phyloP scores from a whole-genome alignment of 768 basidiomycete species.

The Amanita phalloides region DNA sequence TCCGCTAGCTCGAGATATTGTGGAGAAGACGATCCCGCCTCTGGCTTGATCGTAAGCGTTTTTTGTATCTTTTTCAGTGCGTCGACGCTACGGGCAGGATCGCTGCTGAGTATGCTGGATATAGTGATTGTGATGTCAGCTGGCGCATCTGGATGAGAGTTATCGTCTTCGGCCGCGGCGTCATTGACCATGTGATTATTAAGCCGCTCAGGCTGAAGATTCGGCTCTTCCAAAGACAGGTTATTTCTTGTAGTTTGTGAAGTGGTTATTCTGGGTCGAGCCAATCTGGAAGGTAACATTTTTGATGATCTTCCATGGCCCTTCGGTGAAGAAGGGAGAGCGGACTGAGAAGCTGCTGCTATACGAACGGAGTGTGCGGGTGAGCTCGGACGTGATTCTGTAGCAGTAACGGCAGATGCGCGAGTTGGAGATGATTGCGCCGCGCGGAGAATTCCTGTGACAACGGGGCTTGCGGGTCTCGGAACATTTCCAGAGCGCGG shows the following conservation, averaged over 20 bases:
- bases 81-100: conserved; percentile 80
- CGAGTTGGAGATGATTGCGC: conserved; percentile 34
- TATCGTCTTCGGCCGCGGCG: conserved; percentile 16
- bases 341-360: conserved; percentile 11
- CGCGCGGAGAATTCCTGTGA: conserved; percentile 20
- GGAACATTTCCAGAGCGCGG: conserved; percentile 11
- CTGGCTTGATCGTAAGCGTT: conserved; percentile 67
- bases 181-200: conserved; percentile 2
- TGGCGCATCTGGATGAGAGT: conserved; percentile 20
- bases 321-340: conserved; percentile 30
- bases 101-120: conserved; percentile 82
- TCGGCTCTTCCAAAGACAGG: conserved; percentile 19
- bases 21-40: conserved; percentile 55
- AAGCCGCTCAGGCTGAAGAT: conserved; percentile 1
- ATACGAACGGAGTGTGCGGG: conserved; percentile 23
- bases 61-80: conserved; percentile 90
- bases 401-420: conserved; percentile 27
- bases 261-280: conserved; percentile 47
- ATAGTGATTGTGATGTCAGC: conserved; percentile 75
- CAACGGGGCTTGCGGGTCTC: conserved; percentile 20
- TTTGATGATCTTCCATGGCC: conserved; percentile 49
- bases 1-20: conserved; percentile 72
- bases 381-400: conserved; percentile 28
- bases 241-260: conserved; percentile 14
- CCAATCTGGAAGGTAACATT: conserved; percentile 67